Percentiles rank a stretch among this genome's conserved stretches.
These are phyloP conservation scores for Tritrichomonas foetus DNA, from an alignment of 208 protist genomes.

Conservation along the genomic window DNA sequence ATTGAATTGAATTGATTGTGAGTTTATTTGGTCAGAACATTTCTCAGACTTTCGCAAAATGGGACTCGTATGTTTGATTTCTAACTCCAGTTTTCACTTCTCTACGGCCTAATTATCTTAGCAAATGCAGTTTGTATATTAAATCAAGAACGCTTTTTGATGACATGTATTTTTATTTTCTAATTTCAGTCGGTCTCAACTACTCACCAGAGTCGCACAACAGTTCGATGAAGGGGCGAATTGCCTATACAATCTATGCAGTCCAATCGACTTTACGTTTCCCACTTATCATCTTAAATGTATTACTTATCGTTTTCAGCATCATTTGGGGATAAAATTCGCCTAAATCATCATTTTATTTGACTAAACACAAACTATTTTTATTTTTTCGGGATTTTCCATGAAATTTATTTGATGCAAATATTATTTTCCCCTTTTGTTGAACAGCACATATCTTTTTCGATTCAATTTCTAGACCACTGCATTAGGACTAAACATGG, in stretches of 20 bases:
- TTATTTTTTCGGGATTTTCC: too few species aligned
- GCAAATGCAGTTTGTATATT: conserved; percentile 32
- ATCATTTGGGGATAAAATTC: not conserved
- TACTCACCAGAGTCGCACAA: not conserved
- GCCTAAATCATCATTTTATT: too few species aligned
- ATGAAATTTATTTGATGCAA: too few species aligned
- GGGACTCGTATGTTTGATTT: not conserved
- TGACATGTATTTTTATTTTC: not conserved
- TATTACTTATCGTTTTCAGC: not conserved
- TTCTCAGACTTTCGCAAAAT: too few species aligned
- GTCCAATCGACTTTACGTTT: not conserved
- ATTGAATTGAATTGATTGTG: too few species aligned
- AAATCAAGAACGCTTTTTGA: conserved; percentile 23
- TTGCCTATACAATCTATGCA: not conserved
- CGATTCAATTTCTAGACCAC: too few species aligned
- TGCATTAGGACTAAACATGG: too few species aligned
- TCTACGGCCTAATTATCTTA: not conserved
- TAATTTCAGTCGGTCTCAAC: not conserved
- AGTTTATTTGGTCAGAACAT: too few species aligned
- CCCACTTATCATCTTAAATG: not conserved
- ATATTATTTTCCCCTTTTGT: too few species aligned
- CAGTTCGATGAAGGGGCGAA: not conserved
- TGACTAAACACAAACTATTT: too few species aligned
- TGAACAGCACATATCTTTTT: too few species aligned
- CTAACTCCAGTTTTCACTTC: not conserved